phyloP scores from a whole-genome alignment of 1,284 basidiomycete species.

The Pseudozyma tsukubaensis region DNA sequence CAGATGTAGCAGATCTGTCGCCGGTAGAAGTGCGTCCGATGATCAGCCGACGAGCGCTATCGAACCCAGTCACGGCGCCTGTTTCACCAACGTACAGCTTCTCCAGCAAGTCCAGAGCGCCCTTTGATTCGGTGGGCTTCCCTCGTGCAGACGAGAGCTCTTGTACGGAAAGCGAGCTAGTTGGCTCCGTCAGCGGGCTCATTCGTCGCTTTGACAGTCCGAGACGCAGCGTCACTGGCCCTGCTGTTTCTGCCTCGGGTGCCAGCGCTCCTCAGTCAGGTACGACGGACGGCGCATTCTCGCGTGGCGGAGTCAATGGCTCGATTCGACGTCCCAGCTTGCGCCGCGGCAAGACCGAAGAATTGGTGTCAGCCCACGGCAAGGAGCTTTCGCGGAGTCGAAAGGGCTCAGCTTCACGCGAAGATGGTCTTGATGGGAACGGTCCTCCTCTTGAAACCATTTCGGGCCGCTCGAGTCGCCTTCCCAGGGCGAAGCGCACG shows the following conservation, averaged over 20 bases:
- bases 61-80: slow-evolving; percentile 38
- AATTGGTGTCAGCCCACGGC: slow-evolving; percentile 58
- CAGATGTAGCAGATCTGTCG: slow-evolving; percentile 47
- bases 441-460: slow-evolving; percentile 12
- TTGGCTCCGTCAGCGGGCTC: slow-evolving; percentile 29
- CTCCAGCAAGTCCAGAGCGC: slow-evolving; percentile 15
- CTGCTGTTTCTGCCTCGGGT: slow-evolving; percentile 5
- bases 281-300: not conserved
- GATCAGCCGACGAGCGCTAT: slow-evolving; percentile 37
- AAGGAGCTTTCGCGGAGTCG: slow-evolving; percentile 21
- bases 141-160: slow-evolving; percentile 57
- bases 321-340: slow-evolving; percentile 70
- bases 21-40: slow-evolving; percentile 39
- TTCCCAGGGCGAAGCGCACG: slow-evolving; percentile 42
- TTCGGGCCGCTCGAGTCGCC: slow-evolving; percentile 26
- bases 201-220: slow-evolving; percentile 51
- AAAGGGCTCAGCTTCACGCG: slow-evolving; percentile 20
- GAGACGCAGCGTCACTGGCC: slow-evolving; percentile 24
- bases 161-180: slow-evolving; percentile 56
- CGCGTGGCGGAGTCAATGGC: slow-evolving; percentile 12
- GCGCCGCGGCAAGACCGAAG: slow-evolving; percentile 76
- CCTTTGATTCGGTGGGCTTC: slow-evolving; percentile 23
- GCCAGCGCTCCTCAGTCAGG: not conserved
- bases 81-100: slow-evolving; percentile 37
- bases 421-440: slow-evolving; percentile 17